Evolutionary conservation across 2,329 filamentous ascomycete genomes (phyloP), one percentile per base, ranked within the genome.

Genomic region (Dryadomyces quercus-mongolicae): DNA sequence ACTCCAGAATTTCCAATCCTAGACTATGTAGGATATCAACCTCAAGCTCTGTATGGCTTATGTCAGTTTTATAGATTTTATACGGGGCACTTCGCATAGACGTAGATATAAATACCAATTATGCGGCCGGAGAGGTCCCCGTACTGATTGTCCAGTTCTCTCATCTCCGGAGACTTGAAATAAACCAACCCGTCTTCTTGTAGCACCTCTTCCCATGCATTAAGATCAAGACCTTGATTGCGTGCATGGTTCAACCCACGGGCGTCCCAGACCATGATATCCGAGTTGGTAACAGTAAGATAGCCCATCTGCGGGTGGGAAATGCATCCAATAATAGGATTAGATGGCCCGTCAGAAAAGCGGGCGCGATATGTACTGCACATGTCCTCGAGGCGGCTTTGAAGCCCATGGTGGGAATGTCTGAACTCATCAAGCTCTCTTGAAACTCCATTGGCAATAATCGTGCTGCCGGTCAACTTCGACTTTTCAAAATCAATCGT

Each of bases 231-330:
- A 15, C 36, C 18, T 5, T 16, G 15, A 31, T 22, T 20, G 10
- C 38, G 21, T 16, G 38, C 7, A 15, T 51, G 21, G 8, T 38
- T 15, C 8, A n/a, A 5, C 20, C 40, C 36, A 20, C n/a, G 2
- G 5, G 8, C 16, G 7, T 36, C 50, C n/a, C n/a, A 25, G 22
- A 25, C 43, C 40, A 21, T 16, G 12, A 38, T 22, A 6, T 45
- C 50, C 16, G 21, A 1, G 77, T 81, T 1, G 72, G 66, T 15
- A 0, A 85, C 82, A 2, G 90, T 86, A 42, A 96, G 77, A 64
- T 96, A 98, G 0, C 93, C 93, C 42, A 96, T 80, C 62, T 95
- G 90, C 0, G 91, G 92, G 58, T 95, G 86, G 65, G 93, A 95
- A 18, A 93, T 85, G 58, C 94, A 94, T 54, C 91, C 91, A 38